These are phyloP conservation scores for Brettanomyces custersianus DNA, from an alignment of 805 yeast species.

Conservation along the genomic window DNA sequence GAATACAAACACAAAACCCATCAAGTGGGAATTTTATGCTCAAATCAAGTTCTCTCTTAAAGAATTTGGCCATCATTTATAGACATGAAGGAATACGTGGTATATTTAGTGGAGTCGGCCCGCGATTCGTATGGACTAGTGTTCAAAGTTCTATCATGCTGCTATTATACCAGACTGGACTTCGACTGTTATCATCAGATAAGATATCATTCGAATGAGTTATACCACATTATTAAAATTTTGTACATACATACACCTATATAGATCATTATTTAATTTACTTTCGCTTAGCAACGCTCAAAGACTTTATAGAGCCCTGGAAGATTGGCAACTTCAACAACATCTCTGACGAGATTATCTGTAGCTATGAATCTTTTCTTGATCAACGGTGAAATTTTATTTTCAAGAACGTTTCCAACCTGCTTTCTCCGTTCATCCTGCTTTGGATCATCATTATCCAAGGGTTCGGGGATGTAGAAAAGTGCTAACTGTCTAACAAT, in stretches of 20 bases:
- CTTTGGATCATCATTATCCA: constrained; percentile 16
- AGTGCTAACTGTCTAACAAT: constrained; percentile 62
- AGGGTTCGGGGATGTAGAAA: constrained; percentile 37
- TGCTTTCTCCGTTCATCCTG: constrained; percentile 20
- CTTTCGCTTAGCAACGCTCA: constrained; percentile 62
- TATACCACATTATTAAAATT: neutral
- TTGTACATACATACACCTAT: neutral
- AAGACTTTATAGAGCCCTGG: constrained; percentile 89
- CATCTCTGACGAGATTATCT: constrained; percentile 36
- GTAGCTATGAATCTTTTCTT: constrained; percentile 62
- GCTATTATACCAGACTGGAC: constrained; percentile 70
- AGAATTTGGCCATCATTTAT: constrained; percentile 49
- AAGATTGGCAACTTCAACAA: constrained; percentile 79
- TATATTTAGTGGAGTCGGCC: constrained; percentile 90
- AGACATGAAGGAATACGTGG: constrained; percentile 70
- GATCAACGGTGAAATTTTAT: constrained; percentile 54
- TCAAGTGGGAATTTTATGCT: constrained; percentile 15
- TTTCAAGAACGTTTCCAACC: constrained; percentile 37
- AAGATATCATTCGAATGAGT: constrained; percentile 8
- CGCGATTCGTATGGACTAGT: constrained; percentile 94
- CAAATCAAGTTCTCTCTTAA: constrained; percentile 36
- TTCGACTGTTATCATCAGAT: constrained; percentile 38
- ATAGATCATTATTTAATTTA: constrained; percentile 1
- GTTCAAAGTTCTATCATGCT: constrained; percentile 93
- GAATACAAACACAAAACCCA: constrained; percentile 76